Evolutionary conservation across 2,329 filamentous ascomycete genomes (phyloP).

Genomic region (Hypoxylon rubiginosum): DNA sequence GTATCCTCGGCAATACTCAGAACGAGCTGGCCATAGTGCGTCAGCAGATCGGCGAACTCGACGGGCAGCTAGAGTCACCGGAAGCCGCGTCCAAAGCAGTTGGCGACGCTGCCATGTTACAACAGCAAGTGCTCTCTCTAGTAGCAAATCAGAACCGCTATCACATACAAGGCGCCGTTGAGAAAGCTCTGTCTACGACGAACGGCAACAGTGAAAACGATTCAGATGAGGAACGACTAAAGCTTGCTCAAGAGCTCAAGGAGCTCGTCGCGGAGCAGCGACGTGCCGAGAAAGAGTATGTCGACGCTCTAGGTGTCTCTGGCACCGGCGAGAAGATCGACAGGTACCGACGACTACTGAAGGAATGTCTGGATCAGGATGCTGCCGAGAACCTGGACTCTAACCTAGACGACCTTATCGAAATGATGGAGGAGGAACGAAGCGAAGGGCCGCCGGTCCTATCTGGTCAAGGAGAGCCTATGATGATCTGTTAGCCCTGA

Average conservation of each 20-base stretch:
- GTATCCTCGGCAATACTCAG: constrained; percentile 75
- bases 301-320: constrained; percentile 75
- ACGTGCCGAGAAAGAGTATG: constrained; percentile 74
- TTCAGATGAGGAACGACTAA: constrained; percentile 67
- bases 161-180: constrained; percentile 65
- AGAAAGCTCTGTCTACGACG: constrained; percentile 63
- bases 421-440: constrained; percentile 73
- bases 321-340: constrained; percentile 80
- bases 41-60: constrained; percentile 70
- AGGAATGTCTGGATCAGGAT: constrained; percentile 75
- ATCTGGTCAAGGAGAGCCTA: constrained; percentile 41
- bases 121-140: constrained; percentile 63
- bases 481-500: constrained; percentile 45
- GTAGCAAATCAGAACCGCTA: constrained; percentile 67
- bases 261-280: constrained; percentile 71
- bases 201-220: constrained; percentile 65
- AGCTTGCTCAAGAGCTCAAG: constrained; percentile 70
- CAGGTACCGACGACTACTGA: constrained; percentile 78
- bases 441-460: constrained; percentile 54
- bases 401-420: constrained; percentile 71
- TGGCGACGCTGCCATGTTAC: constrained; percentile 64
- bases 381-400: constrained; percentile 77
- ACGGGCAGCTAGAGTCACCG: constrained; percentile 67
- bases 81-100: constrained; percentile 65
- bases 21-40: constrained; percentile 74